Evolutionary conservation across 2,329 filamentous ascomycete species (phyloP).

Genomic region (Fusarium temperatum): DNA sequence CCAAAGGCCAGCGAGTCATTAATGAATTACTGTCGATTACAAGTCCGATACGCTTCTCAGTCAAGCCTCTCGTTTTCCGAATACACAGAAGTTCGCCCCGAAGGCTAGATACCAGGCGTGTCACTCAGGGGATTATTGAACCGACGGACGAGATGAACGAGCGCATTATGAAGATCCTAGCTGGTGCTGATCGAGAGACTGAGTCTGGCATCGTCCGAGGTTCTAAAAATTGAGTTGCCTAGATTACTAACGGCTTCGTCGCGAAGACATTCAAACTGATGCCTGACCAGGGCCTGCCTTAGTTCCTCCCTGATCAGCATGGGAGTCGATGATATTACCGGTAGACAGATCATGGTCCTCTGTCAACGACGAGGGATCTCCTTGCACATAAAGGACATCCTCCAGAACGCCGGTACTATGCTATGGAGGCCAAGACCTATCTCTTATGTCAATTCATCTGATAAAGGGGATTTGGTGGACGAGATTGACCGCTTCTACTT

Average conservation of each 20-base stretch:
- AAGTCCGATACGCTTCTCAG: background rate
- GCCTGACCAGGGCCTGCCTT: accelerated
- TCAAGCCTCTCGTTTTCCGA: background rate
- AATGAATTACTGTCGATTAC: background rate
- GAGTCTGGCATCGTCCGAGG: background rate
- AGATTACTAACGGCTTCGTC: background rate
- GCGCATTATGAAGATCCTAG: background rate
- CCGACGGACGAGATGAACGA: background rate
- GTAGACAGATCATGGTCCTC: background rate
- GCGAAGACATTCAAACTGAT: background rate
- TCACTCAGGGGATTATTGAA: background rate
- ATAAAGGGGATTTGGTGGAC: accelerated
- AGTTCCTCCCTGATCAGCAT: background rate
- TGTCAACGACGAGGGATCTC: background rate
- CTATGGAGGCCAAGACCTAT: accelerated
- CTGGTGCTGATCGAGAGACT: background rate
- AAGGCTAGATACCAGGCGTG: too few relatives aligned
- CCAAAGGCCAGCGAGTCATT: background rate
- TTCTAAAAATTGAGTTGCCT: background rate
- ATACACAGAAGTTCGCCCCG: background rate
- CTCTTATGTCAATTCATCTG: accelerated
- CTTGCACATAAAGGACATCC: background rate
- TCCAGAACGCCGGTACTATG: background rate
- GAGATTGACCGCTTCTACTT: background rate
- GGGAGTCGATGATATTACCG: accelerated